These are phyloP conservation scores for Tulasnella sp. DNA, from an alignment of 768 basidiomycete species.

Conservation along the genomic window DNA sequence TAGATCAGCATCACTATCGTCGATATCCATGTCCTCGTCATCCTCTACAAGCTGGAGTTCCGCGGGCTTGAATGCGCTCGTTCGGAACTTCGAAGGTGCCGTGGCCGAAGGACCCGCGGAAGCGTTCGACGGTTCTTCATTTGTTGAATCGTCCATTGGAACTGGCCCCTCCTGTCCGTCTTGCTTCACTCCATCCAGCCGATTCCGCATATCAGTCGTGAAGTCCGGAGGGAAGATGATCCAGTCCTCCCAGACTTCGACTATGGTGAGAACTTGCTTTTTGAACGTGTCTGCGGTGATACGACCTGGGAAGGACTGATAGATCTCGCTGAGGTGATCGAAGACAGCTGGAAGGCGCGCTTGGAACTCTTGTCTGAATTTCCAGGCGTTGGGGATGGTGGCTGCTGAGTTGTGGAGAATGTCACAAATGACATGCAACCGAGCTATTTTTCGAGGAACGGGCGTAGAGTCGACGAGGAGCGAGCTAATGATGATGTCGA, in stretches of 20 bases:
- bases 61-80: slow-evolving; percentile 72
- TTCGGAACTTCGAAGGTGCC: slow-evolving; percentile 65
- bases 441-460: slow-evolving; percentile 94
- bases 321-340: slow-evolving; percentile 89
- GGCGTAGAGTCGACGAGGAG: slow-evolving; percentile 86
- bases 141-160: slow-evolving; percentile 31
- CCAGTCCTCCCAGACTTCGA: slow-evolving; percentile 99
- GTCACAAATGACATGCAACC: slow-evolving; percentile 93
- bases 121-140: slow-evolving; percentile 13
- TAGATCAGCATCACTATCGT: slow-evolving; percentile 31
- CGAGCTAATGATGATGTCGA: slow-evolving; percentile 85
- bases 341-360: slow-evolving; percentile 87
- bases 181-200: slow-evolving; percentile 61
- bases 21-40: slow-evolving; percentile 19
- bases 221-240: slow-evolving; percentile 91
- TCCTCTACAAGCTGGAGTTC: slow-evolving; percentile 14
- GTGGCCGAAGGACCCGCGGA: slow-evolving; percentile 32
- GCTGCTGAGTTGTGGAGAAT: slow-evolving; percentile 97
- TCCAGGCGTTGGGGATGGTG: slow-evolving; percentile 93
- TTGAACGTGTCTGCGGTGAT: slow-evolving; percentile 97
- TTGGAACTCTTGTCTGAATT: slow-evolving; percentile 93
- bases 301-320: slow-evolving; percentile 91
- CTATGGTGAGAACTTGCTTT: slow-evolving; percentile 79
- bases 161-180: slow-evolving; percentile 34
- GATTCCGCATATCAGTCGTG: slow-evolving; percentile 62